Conservation (phyloP, 1,139 yeast species). For the Zygotorulaspora mrakii region DNA sequence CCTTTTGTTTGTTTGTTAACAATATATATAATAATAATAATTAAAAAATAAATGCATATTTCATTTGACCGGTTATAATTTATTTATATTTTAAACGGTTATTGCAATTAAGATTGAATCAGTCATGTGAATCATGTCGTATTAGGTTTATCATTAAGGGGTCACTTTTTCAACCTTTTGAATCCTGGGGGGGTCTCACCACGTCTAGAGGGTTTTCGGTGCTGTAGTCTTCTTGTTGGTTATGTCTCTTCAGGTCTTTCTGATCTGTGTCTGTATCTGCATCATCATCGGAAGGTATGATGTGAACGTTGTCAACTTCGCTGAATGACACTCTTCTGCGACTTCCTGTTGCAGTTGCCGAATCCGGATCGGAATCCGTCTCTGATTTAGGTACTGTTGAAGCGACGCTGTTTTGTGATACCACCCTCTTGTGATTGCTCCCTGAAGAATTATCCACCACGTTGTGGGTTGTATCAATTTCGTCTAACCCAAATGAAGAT, state of each 20-base stretch:
- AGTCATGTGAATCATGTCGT: background rate
- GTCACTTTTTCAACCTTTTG: no score
- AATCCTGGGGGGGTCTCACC: no score
- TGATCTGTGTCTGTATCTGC: conserved; percentile 6
- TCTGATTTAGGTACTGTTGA: no score
- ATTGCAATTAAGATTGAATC: no score
- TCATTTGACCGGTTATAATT: conserved; percentile 10
- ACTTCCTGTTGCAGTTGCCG: conserved; percentile 9
- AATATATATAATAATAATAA: conserved; percentile 17
- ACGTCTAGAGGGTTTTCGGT: background rate
- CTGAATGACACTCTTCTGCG: conserved; percentile 33
- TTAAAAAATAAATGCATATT: conserved; percentile 22
- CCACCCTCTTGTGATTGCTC: background rate
- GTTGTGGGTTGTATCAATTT: conserved; percentile 1
- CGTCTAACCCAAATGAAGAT: conserved; percentile 7
- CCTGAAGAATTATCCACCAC: background rate
- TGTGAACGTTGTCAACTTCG: conserved; percentile 28
- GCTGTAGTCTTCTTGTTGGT: background rate
- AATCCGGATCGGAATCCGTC: background rate
- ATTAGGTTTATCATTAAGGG: background rate
- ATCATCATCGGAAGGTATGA: conserved; percentile 24
- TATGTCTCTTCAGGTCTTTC: background rate
- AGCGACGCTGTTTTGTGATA: background rate
- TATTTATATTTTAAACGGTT: no score
- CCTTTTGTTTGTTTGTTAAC: conserved; percentile 13